Evolutionary conservation across 306 rosid genomes (phyloP).

Genomic region (Pyrus betulifolia): DNA sequence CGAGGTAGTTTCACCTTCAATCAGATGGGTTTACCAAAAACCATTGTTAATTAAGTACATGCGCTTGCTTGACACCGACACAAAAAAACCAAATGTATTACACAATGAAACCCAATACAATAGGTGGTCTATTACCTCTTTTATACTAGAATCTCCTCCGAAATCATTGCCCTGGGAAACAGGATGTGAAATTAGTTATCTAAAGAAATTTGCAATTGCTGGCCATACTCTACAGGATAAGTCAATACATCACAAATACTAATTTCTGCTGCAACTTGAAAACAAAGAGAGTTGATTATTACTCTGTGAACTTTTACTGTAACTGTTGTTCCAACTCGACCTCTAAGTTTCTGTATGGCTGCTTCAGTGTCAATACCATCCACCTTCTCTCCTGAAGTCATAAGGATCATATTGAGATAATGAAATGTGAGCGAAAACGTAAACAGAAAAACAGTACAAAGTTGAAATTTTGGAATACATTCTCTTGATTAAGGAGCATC

Average conservation of each 20-base stretch:
- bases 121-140: constrained; percentile 52
- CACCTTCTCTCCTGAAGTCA: constrained; percentile 60
- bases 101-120: background rate
- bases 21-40: background rate
- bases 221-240: no score
- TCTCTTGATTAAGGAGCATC: background rate
- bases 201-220: background rate
- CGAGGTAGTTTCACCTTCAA: constrained; percentile 82
- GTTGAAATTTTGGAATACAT: background rate
- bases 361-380: constrained; percentile 74
- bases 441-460: background rate
- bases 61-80: constrained; percentile 5
- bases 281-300: constrained; percentile 16
- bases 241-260: no score
- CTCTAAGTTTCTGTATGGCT: constrained; percentile 84
- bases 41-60: background rate
- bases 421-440: background rate
- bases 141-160: constrained; percentile 25
- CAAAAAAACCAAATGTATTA: background rate
- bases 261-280: background rate
- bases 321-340: constrained; percentile 81
- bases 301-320: constrained; percentile 59
- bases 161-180: constrained; percentile 46
- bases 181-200: constrained; percentile 22
- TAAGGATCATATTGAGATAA: constrained; percentile 10